These are phyloP conservation scores for Xylaria sp. DNA, from an alignment of 2,329 filamentous ascomycete genomes.

Conservation along the genomic window DNA sequence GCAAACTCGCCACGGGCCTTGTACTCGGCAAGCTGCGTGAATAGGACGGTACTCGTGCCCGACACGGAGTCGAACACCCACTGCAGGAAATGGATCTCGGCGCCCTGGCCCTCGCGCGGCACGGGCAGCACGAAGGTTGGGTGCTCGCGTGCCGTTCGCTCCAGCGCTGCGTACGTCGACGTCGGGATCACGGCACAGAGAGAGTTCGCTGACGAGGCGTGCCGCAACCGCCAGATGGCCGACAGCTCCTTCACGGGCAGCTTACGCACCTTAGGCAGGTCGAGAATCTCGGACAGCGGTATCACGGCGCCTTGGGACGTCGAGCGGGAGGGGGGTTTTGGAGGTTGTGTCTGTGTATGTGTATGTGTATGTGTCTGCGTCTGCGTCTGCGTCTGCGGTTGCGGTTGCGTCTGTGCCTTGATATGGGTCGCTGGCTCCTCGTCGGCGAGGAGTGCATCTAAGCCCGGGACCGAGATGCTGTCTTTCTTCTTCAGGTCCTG, in stretches of 20 bases:
- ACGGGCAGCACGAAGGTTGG: constrained; percentile 94
- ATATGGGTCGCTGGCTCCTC: constrained; percentile 21
- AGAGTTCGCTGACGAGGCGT: constrained; percentile 75
- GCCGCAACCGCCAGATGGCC: constrained; percentile 88
- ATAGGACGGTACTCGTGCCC: constrained; percentile 79
- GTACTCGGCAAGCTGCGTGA: constrained; percentile 93
- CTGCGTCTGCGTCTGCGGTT: neutral
- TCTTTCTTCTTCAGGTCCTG: constrained; percentile 74
- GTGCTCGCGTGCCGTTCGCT: constrained; percentile 74
- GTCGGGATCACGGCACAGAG: constrained; percentile 86
- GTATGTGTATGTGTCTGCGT: neutral
- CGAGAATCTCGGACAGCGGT: constrained; percentile 68
- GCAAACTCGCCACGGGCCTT: constrained; percentile 91
- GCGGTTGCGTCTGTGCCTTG: constrained; percentile 6
- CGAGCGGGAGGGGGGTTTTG: constrained; percentile 24
- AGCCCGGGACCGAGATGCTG: constrained; percentile 59
- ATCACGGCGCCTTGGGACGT: constrained; percentile 51
- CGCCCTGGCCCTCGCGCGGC: constrained; percentile 73
- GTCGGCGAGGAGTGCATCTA: constrained; percentile 48
- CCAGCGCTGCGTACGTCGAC: constrained; percentile 77
- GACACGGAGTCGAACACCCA: constrained; percentile 84
- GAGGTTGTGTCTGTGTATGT: neutral
- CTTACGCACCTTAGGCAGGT: constrained; percentile 78
- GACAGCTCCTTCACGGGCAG: constrained; percentile 86
- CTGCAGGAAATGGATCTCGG: constrained; percentile 95